Percentiles rank a stretch among this genome's conserved stretches.
phyloP scores from a whole-genome alignment of 2,329 filamentous ascomycete species.

The Ambrosiella cleistominuta region DNA sequence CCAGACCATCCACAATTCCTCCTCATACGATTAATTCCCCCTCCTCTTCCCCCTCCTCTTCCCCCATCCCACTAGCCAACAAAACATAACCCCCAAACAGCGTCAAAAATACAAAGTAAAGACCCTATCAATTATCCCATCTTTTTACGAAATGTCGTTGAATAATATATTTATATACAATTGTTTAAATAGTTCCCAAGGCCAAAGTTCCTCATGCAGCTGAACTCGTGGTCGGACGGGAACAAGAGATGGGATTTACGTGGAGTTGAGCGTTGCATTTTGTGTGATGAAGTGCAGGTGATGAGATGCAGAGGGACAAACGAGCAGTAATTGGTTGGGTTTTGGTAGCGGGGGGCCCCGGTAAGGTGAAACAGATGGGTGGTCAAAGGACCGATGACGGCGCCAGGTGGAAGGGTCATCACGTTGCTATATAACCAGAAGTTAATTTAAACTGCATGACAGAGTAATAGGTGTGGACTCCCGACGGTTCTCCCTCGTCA shows the following conservation, averaged over 20 bases:
- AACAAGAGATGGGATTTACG: not conserved
- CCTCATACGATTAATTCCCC: no score
- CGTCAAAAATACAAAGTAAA: not conserved
- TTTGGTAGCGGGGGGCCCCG: no score
- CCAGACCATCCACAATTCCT: no score
- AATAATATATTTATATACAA: not conserved
- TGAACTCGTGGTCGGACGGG: no score
- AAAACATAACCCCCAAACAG: not conserved
- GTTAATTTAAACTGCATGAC: not conserved
- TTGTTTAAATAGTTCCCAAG: no score
- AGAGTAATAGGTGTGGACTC: not conserved
- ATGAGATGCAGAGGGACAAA: not conserved
- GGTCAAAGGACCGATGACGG: not conserved
- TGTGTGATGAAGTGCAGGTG: not conserved
- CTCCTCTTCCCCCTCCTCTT: no score
- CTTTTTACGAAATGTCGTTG: not conserved
- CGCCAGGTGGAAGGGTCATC: not conserved
- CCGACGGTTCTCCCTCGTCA: no score
- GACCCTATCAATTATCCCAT: not conserved
- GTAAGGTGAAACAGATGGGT: no score
- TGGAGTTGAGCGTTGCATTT: not conserved
- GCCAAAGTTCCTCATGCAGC: no score
- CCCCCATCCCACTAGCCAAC: no score
- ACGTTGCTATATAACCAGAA: not conserved
- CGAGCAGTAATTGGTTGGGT: no score